These are phyloP conservation scores for Fusarium musae DNA, from an alignment of 2,329 filamentous ascomycete species.

Conservation along the genomic window DNA sequence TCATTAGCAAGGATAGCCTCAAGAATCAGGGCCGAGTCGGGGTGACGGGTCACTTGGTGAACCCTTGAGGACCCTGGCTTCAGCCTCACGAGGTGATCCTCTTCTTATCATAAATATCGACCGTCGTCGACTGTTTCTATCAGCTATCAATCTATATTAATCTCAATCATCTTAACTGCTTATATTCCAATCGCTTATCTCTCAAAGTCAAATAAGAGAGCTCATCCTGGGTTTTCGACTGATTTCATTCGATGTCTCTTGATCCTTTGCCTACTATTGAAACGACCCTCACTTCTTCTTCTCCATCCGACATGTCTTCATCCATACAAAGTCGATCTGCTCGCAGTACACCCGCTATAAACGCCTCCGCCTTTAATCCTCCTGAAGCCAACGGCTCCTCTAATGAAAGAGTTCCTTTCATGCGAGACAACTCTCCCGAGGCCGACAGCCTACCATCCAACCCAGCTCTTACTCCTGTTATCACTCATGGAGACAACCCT, in stretches of 20 bases:
- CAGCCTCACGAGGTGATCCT: conserved; percentile 3
- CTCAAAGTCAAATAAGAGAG: conserved; percentile 8
- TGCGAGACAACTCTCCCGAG: conserved; percentile 18
- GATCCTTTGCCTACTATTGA: conserved; percentile 29
- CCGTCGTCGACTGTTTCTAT: conserved; percentile 8
- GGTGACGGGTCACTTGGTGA: conserved; percentile 14
- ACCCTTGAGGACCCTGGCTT: conserved; percentile 9
- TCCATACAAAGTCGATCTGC: conserved; percentile 35
- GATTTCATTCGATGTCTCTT: conserved; percentile 26
- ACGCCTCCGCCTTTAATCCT: conserved; percentile 29
- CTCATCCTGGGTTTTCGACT: conserved; percentile 1
- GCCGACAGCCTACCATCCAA: conserved; percentile 12
- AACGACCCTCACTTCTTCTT: conserved; percentile 23
- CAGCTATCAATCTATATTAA: background rate
- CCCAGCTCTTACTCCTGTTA: conserved; percentile 12
- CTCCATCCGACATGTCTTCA: conserved; percentile 36
- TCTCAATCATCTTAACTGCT: conserved; percentile 1
- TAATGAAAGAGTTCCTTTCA: conserved; percentile 23
- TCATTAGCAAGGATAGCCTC: conserved; percentile 41
- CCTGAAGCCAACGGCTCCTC: conserved; percentile 31
- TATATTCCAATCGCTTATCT: background rate
- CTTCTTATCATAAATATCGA: conserved; percentile 37
- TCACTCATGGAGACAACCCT: conserved; percentile 18
- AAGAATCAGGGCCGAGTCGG: conserved; percentile 34
- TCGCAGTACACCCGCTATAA: conserved; percentile 41